Percentiles rank a stretch among this genome's conserved stretches.
Conservation (phyloP, 495 filamentous ascomycete species). For the Podospora pseudocomata region DNA sequence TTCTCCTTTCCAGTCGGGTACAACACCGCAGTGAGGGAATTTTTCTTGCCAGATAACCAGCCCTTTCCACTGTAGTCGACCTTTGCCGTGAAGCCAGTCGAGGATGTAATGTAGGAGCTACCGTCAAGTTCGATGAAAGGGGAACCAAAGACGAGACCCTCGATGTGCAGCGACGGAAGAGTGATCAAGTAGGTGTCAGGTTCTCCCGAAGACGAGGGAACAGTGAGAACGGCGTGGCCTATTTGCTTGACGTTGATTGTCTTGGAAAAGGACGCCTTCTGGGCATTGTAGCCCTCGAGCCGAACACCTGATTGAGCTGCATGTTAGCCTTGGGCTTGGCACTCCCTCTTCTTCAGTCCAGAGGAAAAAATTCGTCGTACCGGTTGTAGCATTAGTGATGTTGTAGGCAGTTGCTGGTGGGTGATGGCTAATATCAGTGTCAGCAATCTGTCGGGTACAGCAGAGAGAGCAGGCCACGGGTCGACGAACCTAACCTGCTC, state of each 20-base stretch:
- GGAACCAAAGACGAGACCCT: constrained; percentile 85
- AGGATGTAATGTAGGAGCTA: constrained; percentile 75
- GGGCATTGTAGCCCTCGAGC: constrained; percentile 95
- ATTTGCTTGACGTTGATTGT: constrained; percentile 96
- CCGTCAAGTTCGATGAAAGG: constrained; percentile 89
- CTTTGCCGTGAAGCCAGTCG: constrained; percentile 82
- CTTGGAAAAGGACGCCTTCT: constrained; percentile 88
- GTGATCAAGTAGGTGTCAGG: constrained; percentile 84
- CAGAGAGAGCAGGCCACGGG: not conserved
- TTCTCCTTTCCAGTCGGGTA: constrained; percentile 76
- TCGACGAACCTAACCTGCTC: constrained; percentile 61
- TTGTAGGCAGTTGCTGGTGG: constrained; percentile 95
- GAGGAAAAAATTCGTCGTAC: too few species aligned
- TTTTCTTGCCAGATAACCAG: constrained; percentile 94
- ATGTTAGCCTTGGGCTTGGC: too few species aligned
- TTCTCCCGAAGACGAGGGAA: constrained; percentile 55
- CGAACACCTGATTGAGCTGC: constrained; percentile 50
- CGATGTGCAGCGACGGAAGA: constrained; percentile 87
- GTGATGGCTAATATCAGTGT: constrained; percentile 63
- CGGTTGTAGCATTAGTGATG: constrained; percentile 79
- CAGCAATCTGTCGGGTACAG: not conserved
- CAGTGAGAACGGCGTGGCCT: constrained; percentile 81
- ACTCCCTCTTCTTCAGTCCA: too few species aligned
- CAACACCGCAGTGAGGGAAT: constrained; percentile 75
- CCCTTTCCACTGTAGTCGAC: constrained; percentile 91